Evolutionary conservation across 768 basidiomycete genomes (phyloP), one percentile per base, ranked within the genome.

Genomic region (Candolleomyces eurysporus): DNA sequence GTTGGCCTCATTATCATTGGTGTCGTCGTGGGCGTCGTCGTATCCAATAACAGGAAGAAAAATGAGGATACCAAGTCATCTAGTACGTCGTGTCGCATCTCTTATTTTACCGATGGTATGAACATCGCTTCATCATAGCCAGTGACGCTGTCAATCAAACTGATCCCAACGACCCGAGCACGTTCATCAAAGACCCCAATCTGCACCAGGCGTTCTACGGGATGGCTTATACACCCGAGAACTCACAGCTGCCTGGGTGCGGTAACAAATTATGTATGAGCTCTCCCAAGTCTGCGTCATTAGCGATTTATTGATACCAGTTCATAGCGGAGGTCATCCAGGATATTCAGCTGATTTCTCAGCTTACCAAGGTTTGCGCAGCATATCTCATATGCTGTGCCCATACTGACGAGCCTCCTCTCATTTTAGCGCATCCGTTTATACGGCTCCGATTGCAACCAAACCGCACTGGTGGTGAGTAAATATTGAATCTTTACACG

Each of bases 361-460:
- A 96, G 76, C 73, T 96, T 42, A 96, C 94, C 0, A 85, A 82
- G 64, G 82, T 81, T 56, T 16, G 66, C 57, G 26, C 26, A 26
- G 26, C 26, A 26, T 26, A 26, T 26, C 26, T 26, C 26, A 26
- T 26, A 26, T 26, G 26, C 4, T 26, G 26, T 26, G 26, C 26
- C 26, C 26, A 26, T 26, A 26, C 4, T 26, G 2, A 26, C 26
- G 26, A 26, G 26, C 4, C 2, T 26, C 26, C 26, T 26, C 26
- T 26, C 26, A 26, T 26, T 26, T 26, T 62, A 83, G 85, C 86
- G 85, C 56, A 76, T 94, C 63, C 90, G 91, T 67, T 78, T 95
- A 42, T 96, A 96, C 71, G 94, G 94, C 45, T 86, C 92, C 40
- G 91, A 94, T 73, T 94, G 91, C 71, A 93, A 94, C 70, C 88